These are phyloP conservation scores for Clausena lansium DNA, from an alignment of 345 rosid genomes.

Conservation along the genomic window DNA sequence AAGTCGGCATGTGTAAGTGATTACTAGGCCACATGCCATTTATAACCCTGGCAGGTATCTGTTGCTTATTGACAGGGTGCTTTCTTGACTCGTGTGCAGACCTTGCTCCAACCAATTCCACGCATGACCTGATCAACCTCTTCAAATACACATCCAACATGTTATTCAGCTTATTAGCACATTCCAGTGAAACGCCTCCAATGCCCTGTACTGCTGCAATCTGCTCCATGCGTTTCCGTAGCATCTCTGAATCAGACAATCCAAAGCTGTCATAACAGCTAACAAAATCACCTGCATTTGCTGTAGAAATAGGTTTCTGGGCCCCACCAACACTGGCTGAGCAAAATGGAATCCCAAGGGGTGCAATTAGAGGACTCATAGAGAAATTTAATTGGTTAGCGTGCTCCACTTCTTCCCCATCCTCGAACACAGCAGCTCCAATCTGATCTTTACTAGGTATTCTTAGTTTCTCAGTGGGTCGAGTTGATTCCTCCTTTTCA, in stretches of 20 bases:
- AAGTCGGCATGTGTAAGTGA: conserved; percentile 53
- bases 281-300: conserved; percentile 35
- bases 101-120: conserved; percentile 60
- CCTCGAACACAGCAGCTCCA: conserved; percentile 36
- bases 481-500: conserved; percentile 48
- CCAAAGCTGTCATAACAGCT: conserved; percentile 67
- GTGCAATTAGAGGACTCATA: conserved; percentile 59
- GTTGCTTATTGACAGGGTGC: conserved; percentile 54
- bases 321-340: conserved; percentile 67
- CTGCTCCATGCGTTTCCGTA: conserved; percentile 80
- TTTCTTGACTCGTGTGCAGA: conserved; percentile 39
- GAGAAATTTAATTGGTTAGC: conserved; percentile 36
- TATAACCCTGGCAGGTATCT: conserved; percentile 43
- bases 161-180: conserved; percentile 66
- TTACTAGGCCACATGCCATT: conserved; percentile 64
- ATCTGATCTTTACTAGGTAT: conserved; percentile 40
- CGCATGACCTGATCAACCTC: conserved; percentile 70
- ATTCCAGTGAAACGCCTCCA: conserved; percentile 78
- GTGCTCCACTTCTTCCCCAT: conserved; percentile 56
- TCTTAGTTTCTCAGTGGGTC: conserved; percentile 34
- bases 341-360: conserved; percentile 75
- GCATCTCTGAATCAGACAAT: conserved; percentile 57
- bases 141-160: conserved; percentile 80
- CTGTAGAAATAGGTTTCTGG: conserved; percentile 46
- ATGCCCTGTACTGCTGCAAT: conserved; percentile 75